phyloP scores from a whole-genome alignment of 2,329 filamentous ascomycete genomes.

The Colletotrichum incanum region DNA sequence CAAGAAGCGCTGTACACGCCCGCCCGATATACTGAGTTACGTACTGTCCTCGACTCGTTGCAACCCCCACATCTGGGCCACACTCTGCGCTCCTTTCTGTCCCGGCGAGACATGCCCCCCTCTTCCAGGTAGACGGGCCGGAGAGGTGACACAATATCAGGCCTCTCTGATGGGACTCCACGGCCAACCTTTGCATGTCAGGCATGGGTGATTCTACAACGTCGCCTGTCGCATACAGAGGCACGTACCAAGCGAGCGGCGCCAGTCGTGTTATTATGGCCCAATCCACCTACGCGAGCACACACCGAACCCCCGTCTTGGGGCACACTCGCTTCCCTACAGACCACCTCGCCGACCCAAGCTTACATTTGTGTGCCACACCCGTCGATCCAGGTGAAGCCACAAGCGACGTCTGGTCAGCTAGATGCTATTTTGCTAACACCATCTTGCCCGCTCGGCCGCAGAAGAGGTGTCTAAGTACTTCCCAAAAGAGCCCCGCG shows the following conservation, averaged over 20 bases:
- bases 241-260: neutral
- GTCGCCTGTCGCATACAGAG: conserved; percentile 8
- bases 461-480: conserved; percentile 7
- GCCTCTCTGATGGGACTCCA: conserved; percentile 21
- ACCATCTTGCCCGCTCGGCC: conserved; percentile 8
- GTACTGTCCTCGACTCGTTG: conserved; percentile 30
- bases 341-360: conserved; percentile 6
- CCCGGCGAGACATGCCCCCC: conserved; percentile 11
- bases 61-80: conserved; percentile 32
- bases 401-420: neutral
- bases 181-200: neutral
- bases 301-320: conserved; percentile 19
- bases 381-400: conserved; percentile 2
- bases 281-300: conserved; percentile 7
- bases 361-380: conserved; percentile 23
- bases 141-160: conserved; percentile 7
- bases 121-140: conserved; percentile 2
- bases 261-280: neutral
- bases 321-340: conserved; percentile 3
- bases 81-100: conserved; percentile 9
- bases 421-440: conserved; percentile 6
- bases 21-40: conserved; percentile 15
- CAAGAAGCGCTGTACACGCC: conserved; percentile 8
- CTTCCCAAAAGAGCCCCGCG: conserved; percentile 22
- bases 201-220: neutral